Conservation (phyloP, 2,329 filamentous ascomycete genomes). For the Zalaria sp. region DNA sequence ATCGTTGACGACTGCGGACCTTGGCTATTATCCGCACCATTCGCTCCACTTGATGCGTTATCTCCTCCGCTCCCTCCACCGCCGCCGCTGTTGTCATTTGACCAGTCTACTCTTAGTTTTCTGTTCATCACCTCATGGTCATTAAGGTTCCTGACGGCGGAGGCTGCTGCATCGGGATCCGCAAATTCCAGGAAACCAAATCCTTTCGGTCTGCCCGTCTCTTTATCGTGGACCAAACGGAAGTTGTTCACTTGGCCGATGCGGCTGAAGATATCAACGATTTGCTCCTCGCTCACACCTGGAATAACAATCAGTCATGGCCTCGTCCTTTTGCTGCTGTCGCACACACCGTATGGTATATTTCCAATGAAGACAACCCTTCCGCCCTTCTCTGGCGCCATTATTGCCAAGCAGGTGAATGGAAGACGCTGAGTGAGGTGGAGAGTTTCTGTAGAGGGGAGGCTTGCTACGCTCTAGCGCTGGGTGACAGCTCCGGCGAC, state of each 20-base stretch:
- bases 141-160: constrained; percentile 88
- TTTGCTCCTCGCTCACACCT: constrained; percentile 94
- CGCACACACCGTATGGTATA: constrained; percentile 57
- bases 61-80: constrained; percentile 11
- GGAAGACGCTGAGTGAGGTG: no score
- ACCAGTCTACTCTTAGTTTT: constrained; percentile 90
- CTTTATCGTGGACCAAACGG: constrained; percentile 85
- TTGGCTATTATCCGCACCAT: constrained; percentile 26
- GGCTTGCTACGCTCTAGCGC: no score
- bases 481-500: no score
- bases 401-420: background rate
- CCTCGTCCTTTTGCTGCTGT: background rate
- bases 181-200: constrained; percentile 96
- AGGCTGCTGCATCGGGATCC: constrained; percentile 81
- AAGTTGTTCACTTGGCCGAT: constrained; percentile 87
- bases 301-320: constrained; percentile 5
- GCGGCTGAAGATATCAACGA: constrained; percentile 82
- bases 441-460: no score
- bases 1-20: constrained; percentile 39
- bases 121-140: constrained; percentile 91
- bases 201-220: constrained; percentile 87
- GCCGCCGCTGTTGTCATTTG: constrained; percentile 72
- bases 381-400: constrained; percentile 57
- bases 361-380: constrained; percentile 77
- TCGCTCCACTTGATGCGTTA: constrained; percentile 14